Evolutionary conservation across 306 rosid genomes (phyloP), one percentile per base, ranked within the genome.

Genomic region (Prunus dulcis): DNA sequence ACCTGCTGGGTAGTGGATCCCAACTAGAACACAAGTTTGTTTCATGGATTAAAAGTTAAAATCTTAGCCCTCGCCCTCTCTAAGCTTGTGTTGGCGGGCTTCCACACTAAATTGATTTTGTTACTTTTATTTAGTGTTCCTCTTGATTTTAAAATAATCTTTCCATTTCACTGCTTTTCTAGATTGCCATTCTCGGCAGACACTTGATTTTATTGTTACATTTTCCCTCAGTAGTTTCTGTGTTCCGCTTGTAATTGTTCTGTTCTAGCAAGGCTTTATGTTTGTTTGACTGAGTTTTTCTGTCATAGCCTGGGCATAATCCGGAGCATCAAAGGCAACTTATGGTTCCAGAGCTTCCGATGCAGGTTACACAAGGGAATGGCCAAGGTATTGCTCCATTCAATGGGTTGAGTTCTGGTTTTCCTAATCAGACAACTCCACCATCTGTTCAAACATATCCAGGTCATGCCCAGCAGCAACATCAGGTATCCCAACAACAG

Each of bases 291-390:
- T 46, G 14, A 32, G 19, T 79, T 27, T 65, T 75, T 62, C 32
- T 64, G 43, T 80, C 60, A 77, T 83, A 96, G 97, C 94, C 97
- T 82, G 98, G 89, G 64, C 98, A 88, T 74, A 93, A 85, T 82
- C 87, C 81, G 34, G 98, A 91, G 80, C 96, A 93, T 82, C 98
- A 89, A 82, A 89, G 94, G 90, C 96, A 89, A 84, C 84, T 87
- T 84, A 81, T 87, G 90, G 90, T 79, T 82, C 93, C 97, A 1
- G 98, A 96, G 84, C 91, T 81, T 77, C 92, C 81, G 50, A 84
- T 90, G 90, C 99, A 88, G 86, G 96, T 57, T 64, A 76, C 87
- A 7, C 95, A 89, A 70, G 97, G 91, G 81, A 92, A 78, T 87
- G 83, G 86, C 78, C 95, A 89, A 87, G 89, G 94, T 52, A 71